These are phyloP conservation scores for Hanseniaspora opuntiae DNA, from an alignment of 805 yeast genomes.

Conservation along the genomic window DNA sequence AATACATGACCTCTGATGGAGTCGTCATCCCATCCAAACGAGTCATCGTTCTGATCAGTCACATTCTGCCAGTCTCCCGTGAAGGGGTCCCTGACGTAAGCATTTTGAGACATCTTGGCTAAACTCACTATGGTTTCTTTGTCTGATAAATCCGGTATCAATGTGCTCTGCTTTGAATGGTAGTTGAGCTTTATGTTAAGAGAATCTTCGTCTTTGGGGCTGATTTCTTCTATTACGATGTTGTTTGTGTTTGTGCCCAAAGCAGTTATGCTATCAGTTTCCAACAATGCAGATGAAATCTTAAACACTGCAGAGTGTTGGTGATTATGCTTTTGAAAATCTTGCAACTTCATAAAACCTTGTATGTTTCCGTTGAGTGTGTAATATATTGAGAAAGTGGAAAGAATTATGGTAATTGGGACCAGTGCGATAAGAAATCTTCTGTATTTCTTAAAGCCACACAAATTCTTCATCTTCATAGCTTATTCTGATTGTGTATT, in stretches of 20 bases:
- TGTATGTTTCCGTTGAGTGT: background rate
- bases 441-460: no score
- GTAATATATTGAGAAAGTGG: background rate
- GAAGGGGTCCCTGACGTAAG: conserved; percentile 22
- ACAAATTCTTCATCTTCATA: no score
- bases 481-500: no score
- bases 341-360: background rate
- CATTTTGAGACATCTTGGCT: conserved; percentile 52
- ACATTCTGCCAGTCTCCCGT: conserved; percentile 44
- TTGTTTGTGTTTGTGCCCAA: conserved; percentile 14
- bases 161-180: background rate
- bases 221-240: background rate
- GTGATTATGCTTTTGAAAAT: background rate
- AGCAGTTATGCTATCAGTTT: background rate
- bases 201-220: background rate
- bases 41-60: conserved; percentile 38
- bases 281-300: background rate
- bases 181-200: background rate
- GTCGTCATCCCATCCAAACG: conserved; percentile 75
- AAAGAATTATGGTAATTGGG: background rate
- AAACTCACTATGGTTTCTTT: conserved; percentile 21
- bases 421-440: no score
- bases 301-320: background rate
- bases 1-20: conserved; percentile 90
- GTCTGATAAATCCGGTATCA: conserved; percentile 28